Percentiles rank a stretch among this genome's conserved stretches.
Evolutionary conservation across 805 yeast genomes (phyloP).

Genomic region (Barnettozyma wickerhamii): DNA sequence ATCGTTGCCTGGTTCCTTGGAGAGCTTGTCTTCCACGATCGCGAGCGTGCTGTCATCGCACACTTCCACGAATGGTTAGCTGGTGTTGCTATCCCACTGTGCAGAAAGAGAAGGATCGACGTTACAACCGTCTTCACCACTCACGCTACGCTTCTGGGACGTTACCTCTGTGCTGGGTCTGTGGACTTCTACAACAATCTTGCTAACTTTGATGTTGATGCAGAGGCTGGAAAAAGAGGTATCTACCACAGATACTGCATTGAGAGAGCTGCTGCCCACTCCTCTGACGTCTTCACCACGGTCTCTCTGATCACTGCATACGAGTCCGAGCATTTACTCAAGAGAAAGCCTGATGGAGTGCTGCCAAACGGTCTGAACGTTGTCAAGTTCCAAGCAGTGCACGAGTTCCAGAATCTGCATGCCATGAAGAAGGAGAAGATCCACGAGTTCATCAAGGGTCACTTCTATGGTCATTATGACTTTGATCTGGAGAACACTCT

Average conservation of each 20-base stretch:
- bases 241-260: slow-evolving; percentile 96
- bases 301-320: slow-evolving; percentile 97
- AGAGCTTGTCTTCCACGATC: slow-evolving; percentile 80
- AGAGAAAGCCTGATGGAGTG: slow-evolving; percentile 96
- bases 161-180: slow-evolving; percentile 94
- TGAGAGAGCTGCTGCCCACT: slow-evolving; percentile 93
- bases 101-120: slow-evolving; percentile 87
- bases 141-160: slow-evolving; percentile 92
- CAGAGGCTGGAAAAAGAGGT: slow-evolving; percentile 97
- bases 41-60: slow-evolving; percentile 82
- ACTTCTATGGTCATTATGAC: slow-evolving; percentile 94
- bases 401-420: slow-evolving; percentile 95
- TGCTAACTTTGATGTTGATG: slow-evolving; percentile 87
- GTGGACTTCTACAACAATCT: slow-evolving; percentile 94
- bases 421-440: slow-evolving; percentile 88
- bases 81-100: slow-evolving; percentile 90
- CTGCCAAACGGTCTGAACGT: slow-evolving; percentile 96
- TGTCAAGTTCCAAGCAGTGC: slow-evolving; percentile 94
- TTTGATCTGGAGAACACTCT: slow-evolving; percentile 91
- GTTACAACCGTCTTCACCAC: slow-evolving; percentile 95
- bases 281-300: slow-evolving; percentile 95
- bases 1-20: slow-evolving; percentile 97
- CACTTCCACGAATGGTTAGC: slow-evolving; percentile 99
- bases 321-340: slow-evolving; percentile 87
- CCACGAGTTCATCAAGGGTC: slow-evolving; percentile 93